These are phyloP conservation scores for Aspergillus ibericus DNA, from an alignment of 2,329 filamentous ascomycete genomes.

Conservation along the genomic window DNA sequence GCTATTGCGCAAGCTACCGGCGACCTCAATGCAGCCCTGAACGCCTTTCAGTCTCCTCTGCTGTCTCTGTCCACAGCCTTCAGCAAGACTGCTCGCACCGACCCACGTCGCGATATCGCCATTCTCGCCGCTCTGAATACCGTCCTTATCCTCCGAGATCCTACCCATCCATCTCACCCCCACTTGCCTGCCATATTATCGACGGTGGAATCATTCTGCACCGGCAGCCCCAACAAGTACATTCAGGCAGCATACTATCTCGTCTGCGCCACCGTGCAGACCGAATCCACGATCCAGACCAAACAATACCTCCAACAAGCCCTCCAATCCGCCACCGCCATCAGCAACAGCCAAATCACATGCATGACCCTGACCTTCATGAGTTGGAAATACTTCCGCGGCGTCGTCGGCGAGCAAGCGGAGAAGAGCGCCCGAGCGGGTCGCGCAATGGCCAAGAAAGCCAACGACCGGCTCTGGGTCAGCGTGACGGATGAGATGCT, in stretches of 20 bases:
- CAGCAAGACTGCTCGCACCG: constrained; percentile 43
- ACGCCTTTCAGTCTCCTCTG: constrained; percentile 62
- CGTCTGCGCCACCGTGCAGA: constrained; percentile 66
- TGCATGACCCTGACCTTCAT: constrained; percentile 82
- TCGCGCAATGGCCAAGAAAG: constrained; percentile 65
- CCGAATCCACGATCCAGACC: constrained; percentile 69
- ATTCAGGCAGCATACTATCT: constrained; percentile 77
- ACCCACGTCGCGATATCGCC: constrained; percentile 62
- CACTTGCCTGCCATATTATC: constrained; percentile 63
- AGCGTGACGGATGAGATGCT: constrained; percentile 80
- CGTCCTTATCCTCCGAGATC: constrained; percentile 70
- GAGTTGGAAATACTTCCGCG: constrained; percentile 77
- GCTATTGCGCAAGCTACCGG: constrained; percentile 76
- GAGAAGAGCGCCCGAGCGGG: constrained; percentile 73
- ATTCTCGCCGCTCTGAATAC: constrained; percentile 66
- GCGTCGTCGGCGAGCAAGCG: constrained; percentile 76
- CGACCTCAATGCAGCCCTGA: constrained; percentile 66
- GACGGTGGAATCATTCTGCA: constrained; percentile 66
- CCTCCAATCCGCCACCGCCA: constrained; percentile 66
- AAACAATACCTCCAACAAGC: constrained; percentile 77
- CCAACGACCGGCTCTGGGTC: constrained; percentile 72
- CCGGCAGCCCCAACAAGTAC: constrained; percentile 69
- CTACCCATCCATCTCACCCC: constrained; percentile 56
- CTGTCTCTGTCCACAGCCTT: constrained; percentile 55
- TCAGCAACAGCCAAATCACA: constrained; percentile 76